Evolutionary conservation across 495 filamentous ascomycete genomes (phyloP).

Genomic region (Penicillium macrosclerotiorum): DNA sequence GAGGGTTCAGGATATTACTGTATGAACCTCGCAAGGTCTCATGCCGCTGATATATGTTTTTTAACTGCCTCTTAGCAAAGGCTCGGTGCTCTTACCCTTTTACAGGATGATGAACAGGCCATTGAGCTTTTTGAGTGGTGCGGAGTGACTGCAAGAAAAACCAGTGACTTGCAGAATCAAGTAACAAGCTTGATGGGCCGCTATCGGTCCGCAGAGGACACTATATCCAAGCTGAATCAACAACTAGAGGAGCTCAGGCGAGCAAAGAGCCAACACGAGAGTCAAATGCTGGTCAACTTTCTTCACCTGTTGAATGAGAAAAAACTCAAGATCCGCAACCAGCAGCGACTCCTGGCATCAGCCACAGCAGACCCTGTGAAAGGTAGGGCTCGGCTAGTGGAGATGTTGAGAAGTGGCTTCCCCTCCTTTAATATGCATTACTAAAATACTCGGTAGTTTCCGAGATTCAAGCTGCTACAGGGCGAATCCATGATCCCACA

Average conservation of each 20-base stretch:
- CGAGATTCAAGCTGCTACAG: slow-evolving; percentile 22
- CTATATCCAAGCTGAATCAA: slow-evolving; percentile 49
- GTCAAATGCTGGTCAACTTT: slow-evolving; percentile 69
- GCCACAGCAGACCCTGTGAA: slow-evolving; percentile 53
- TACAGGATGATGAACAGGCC: slow-evolving; percentile 59
- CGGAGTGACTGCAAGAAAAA: slow-evolving; percentile 45
- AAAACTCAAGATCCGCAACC: slow-evolving; percentile 86
- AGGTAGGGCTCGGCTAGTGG: no score
- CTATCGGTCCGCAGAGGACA: slow-evolving; percentile 42
- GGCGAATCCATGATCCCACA: slow-evolving; percentile 4
- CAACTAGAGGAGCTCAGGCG: slow-evolving; percentile 64
- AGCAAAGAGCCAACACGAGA: slow-evolving; percentile 66
- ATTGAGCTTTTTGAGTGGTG: slow-evolving; percentile 76
- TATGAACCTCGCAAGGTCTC: slow-evolving; percentile 20
- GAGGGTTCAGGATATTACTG: slow-evolving; percentile 56
- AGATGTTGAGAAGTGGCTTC: no score
- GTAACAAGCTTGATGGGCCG: slow-evolving; percentile 46
- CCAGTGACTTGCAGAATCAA: slow-evolving; percentile 41
- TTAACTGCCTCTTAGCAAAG: slow-evolving; percentile 52
- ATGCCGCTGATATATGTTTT: not conserved
- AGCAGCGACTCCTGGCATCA: slow-evolving; percentile 65
- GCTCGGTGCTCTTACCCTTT: slow-evolving; percentile 63
- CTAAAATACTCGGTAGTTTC: slow-evolving; percentile 17
- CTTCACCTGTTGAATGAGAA: slow-evolving; percentile 75
- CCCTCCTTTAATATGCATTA: no score